Base-by-base conservation (phyloP, 768 basidiomycete species). In the Psilocybe tampanensis region DNA sequence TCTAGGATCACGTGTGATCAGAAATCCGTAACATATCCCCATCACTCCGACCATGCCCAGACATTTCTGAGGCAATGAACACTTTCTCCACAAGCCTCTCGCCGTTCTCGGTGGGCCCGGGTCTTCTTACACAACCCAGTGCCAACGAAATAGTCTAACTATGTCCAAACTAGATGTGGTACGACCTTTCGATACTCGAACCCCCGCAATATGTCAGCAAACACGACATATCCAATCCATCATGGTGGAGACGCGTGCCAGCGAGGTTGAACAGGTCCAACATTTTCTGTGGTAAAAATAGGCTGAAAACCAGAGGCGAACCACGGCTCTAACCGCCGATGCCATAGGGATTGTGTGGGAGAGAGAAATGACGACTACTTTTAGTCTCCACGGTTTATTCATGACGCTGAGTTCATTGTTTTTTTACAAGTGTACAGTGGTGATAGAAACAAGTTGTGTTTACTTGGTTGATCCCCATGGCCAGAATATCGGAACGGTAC, bases 401-500 rank as follows among this genome's bases (percentile, higher is more conserved):
- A 39, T 39, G 3, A 39, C 36, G 36, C 12, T 5, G 4, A 5
- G 6, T 39, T 5, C 36, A 39, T 13, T 39, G 29, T 29, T 29
- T 9, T 29, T 5, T 29, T 29, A 29, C 29, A 29, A 29, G 29
- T 29, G 9, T 9, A 29, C 5, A 29, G 29, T 29, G 29, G 29
- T 29, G 9, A 9, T 29, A 29, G 5, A 29, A 29, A 29, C 29
- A 29, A 29, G 4, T 9, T 29, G 5, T 19, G 48, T 8, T 60
- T 45, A 58, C 23, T 60, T 61, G 11, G 62, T 62, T 8, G 69
- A 67, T 33, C 72, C 74, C 78, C 77, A 79, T 8, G 80, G 80
- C 76, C 76, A 80, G 60, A 80, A 80, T 12, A 80, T 67, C 1
- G 77, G 78, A 1, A 80, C 78, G 34, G 66, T 73, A 49, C 77